Evolutionary conservation across 768 basidiomycete species (phyloP), one percentile per base, ranked within the genome.

Genomic region (Tricholoma terreum): DNA sequence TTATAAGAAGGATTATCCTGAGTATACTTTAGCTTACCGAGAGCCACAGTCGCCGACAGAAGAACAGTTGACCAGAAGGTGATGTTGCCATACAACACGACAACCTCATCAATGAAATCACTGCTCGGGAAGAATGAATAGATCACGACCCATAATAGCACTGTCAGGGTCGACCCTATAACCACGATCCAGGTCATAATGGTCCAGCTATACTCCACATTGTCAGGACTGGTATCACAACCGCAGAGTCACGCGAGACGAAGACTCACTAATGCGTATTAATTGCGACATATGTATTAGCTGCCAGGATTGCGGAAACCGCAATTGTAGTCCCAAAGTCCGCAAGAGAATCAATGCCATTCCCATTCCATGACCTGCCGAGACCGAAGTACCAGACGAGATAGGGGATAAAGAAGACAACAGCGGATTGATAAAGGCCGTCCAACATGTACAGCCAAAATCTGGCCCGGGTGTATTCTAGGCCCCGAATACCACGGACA

Each of bases 391-490:
- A 81, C 86, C 90, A 90, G 19, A 80, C 82, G 45, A 85, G 69
- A 69, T 84, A 97, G 0, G 95, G 92, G 64, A 98, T 79, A 76
- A 89, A 95, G 75, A 87, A 94, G 31, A 94, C 83, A 57, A 92
- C 83, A 0, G 76, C 84, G 0, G 94, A 96, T 67, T 98, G 96
- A 72, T 97, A 98, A 33, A 98, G 73, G 24, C 95, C 95, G 69
- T 98, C 96, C 6, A 84, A 69, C 91, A 98, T 97, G 73, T 94
- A 97, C 54, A 87, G 68, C 93, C 94, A 98, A 75, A 98, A 98
- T 74, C 91, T 94, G 52, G 76, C 60, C 9, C 92, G 84, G 15
- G 94, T 97, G 73, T 97, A 98, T 65, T 97, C 96, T 14, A 94
- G 78, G 19, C 95, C 94, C 14, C 88, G 85, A 60, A 98, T 97